These are phyloP conservation scores for Astrephomene gubernaculifera DNA, from an alignment of 139 green algal genomes.

Conservation along the genomic window DNA sequence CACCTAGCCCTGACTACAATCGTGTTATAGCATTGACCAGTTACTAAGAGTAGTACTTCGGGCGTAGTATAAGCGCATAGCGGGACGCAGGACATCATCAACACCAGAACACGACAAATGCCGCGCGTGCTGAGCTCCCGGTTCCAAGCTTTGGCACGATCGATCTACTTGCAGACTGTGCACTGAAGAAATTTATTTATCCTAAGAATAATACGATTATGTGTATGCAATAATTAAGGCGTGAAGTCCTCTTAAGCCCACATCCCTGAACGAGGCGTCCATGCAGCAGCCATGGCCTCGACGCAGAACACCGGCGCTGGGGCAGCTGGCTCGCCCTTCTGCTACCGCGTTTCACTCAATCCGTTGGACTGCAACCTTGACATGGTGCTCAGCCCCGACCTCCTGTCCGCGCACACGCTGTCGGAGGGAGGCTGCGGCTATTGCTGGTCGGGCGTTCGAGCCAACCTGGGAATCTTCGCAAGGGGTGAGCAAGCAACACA, in stretches of 20 bases:
- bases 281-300: not conserved
- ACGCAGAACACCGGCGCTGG: not conserved
- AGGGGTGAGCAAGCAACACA: not conserved
- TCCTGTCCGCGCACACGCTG: not conserved
- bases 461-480: conserved; percentile 25
- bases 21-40: no score
- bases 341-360: conserved; percentile 4
- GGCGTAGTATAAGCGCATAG: no score
- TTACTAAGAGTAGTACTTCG: no score
- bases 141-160: not conserved
- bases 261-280: not conserved
- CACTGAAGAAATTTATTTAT: not conserved
- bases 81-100: no score
- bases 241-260: no score
- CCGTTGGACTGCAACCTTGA: conserved; percentile 32
- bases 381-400: not conserved
- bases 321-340: not conserved
- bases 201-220: not conserved
- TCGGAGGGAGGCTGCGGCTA: not conserved
- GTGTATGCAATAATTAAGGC: no score
- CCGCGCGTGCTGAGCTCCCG: not conserved
- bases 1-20: no score
- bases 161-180: not conserved
- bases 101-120: not conserved
- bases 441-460: conserved; percentile 35